Evolutionary conservation across 805 yeast genomes (phyloP).

Genomic region (Ogataea saltuana): DNA sequence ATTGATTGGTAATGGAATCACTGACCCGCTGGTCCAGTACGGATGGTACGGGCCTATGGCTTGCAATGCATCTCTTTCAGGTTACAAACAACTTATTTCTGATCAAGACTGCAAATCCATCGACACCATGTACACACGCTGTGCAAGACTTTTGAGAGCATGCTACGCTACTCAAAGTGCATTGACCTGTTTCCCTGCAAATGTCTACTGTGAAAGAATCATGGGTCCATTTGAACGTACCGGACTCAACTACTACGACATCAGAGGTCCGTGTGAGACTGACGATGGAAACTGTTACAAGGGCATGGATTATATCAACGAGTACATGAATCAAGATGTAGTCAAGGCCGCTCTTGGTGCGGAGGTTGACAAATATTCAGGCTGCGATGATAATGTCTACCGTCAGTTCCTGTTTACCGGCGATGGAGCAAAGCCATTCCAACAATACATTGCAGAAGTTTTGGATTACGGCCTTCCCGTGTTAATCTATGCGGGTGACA

Average conservation of each 20-base stretch:
- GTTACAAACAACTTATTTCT: constrained; percentile 67
- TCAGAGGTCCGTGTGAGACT: constrained; percentile 72
- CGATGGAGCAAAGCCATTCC: constrained; percentile 92
- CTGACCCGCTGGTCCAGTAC: constrained; percentile 81
- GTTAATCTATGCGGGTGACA: constrained; percentile 91
- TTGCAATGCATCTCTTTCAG: constrained; percentile 76
- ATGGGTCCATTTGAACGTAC: constrained; percentile 80
- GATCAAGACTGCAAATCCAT: constrained; percentile 79
- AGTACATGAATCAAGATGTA: constrained; percentile 72
- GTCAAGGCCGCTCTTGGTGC: constrained; percentile 87
- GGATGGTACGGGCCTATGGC: constrained; percentile 89
- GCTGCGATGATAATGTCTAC: constrained; percentile 78
- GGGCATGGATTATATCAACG: constrained; percentile 72
- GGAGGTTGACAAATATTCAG: constrained; percentile 74
- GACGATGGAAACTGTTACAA: constrained; percentile 73
- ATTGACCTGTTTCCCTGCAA: constrained; percentile 89
- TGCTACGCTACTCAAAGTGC: constrained; percentile 77
- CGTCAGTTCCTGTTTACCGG: constrained; percentile 82
- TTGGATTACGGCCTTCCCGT: constrained; percentile 78
- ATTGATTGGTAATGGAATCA: constrained; percentile 87
- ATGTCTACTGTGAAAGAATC: constrained; percentile 84
- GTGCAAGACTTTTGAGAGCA: constrained; percentile 69
- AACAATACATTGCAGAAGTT: constrained; percentile 66
- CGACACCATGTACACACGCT: constrained; percentile 70
- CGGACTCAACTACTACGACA: constrained; percentile 90